A percentile compares a stretch with the other conserved stretches of the same genome.
These are phyloP conservation scores for Prototheca cutis DNA, from an alignment of 163 green algal genomes.

Conservation along the genomic window DNA sequence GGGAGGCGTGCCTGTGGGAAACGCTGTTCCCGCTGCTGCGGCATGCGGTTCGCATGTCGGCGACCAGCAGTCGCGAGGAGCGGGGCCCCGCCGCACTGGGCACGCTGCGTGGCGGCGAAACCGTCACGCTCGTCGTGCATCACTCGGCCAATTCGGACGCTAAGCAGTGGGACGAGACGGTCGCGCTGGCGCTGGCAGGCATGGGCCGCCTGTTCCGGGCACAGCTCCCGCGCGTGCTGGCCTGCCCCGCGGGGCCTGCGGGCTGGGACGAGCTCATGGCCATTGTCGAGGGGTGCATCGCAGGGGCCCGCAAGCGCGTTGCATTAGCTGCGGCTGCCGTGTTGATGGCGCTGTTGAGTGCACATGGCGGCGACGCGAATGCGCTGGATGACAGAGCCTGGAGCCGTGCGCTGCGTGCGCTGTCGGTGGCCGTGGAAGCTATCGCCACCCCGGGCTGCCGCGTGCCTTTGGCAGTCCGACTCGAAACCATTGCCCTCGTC, in stretches of 20 bases:
- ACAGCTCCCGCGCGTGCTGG: constrained; percentile 35
- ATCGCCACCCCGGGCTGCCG: constrained; percentile 31
- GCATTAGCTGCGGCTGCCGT: constrained; percentile 44
- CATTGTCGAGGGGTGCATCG: constrained; percentile 45
- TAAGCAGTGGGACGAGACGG: constrained; percentile 91
- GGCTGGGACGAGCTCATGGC: constrained; percentile 63
- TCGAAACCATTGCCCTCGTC: constrained; percentile 55
- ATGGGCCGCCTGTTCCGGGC: constrained; percentile 56
- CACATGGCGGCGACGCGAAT: constrained; percentile 18
- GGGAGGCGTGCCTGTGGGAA: constrained; percentile 68
- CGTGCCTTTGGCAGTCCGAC: constrained; percentile 37
- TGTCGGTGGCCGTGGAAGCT: constrained; percentile 43
- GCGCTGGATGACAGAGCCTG: constrained; percentile 8
- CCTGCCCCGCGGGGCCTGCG: constrained; percentile 1
- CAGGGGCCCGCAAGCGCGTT: constrained; percentile 43
- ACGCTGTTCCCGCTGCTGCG: constrained; percentile 73
- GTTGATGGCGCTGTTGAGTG: constrained; percentile 36
- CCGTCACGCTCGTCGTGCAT: constrained; percentile 82
- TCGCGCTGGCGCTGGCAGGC: constrained; percentile 66
- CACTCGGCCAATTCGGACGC: constrained; percentile 87
- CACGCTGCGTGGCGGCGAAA: constrained; percentile 50
- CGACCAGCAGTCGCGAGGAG: constrained; percentile 48
- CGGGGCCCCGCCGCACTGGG: constrained; percentile 62
- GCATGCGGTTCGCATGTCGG: constrained; percentile 57
- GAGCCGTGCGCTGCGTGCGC: constrained; percentile 29